A percentile compares a stretch with the other conserved stretches of the same genome.
Evolutionary conservation across 305 asterid species (phyloP).

Genomic region (Euphrasia arctica): DNA sequence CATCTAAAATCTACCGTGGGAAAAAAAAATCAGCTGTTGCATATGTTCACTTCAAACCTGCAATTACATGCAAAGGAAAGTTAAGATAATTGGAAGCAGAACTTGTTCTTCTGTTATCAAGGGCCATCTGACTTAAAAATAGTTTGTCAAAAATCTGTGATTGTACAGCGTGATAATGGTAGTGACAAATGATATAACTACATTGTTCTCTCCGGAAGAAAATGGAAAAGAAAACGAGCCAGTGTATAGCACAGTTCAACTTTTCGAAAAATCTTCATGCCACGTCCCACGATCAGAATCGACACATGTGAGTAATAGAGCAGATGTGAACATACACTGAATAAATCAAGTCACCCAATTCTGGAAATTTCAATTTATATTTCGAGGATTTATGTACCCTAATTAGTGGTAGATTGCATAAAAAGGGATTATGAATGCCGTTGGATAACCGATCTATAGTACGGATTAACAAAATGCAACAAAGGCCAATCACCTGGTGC

Average conservation of each 20-base stretch:
- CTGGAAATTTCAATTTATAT: too few species aligned
- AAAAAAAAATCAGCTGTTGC: constrained; percentile 22
- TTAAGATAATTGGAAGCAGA: constrained; percentile 17
- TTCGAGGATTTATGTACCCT: not conserved
- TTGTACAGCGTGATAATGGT: not conserved
- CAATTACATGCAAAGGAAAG: not conserved
- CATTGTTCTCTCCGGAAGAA: too few species aligned
- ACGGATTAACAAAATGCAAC: not conserved
- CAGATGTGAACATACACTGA: not conserved
- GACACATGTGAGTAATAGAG: not conserved
- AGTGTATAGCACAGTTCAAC: not conserved
- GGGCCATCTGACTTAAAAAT: too few species aligned
- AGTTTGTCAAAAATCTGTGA: too few species aligned
- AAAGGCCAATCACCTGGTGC: not conserved
- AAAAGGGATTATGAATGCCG: not conserved
- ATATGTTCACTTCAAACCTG: constrained; percentile 20
- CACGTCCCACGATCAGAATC: not conserved
- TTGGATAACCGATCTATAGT: not conserved
- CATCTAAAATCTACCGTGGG: constrained; percentile 41
- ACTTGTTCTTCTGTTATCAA: too few species aligned
- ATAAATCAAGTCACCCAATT: not conserved
- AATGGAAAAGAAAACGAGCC: constrained; percentile 2
- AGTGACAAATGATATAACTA: too few species aligned
- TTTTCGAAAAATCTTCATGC: constrained; percentile 11
- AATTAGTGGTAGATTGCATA: not conserved